These are phyloP conservation scores for Alloteropsis angusta DNA, from an alignment of 202 grass and related monocot species.

Conservation along the genomic window DNA sequence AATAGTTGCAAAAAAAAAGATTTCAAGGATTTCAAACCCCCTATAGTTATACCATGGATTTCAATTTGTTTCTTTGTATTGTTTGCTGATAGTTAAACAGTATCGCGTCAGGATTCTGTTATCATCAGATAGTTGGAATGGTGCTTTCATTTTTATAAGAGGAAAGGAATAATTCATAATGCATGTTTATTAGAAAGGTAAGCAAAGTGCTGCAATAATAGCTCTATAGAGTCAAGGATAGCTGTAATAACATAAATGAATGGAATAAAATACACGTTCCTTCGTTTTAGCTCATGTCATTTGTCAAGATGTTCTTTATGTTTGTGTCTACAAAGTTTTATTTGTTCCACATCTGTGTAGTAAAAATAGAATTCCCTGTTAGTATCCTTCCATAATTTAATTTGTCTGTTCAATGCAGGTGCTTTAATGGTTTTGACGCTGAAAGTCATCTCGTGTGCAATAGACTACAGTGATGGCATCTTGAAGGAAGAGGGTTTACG, in stretches of 20 bases:
- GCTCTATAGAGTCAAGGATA: slow-evolving; percentile 6
- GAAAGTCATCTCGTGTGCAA: slow-evolving; percentile 92
- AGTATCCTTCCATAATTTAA: slow-evolving; percentile 14
- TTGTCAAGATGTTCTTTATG: background rate
- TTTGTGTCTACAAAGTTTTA: slow-evolving; percentile 3
- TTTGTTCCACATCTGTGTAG: background rate
- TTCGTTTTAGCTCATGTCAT: background rate
- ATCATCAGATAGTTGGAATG: background rate
- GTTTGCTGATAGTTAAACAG: background rate
- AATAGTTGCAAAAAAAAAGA: background rate
- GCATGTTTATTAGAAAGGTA: background rate
- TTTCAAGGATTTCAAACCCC: background rate
- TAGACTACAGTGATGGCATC: slow-evolving; percentile 86
- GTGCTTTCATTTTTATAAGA: background rate
- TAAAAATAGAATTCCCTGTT: slow-evolving; percentile 1
- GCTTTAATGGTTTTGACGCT: slow-evolving; percentile 96
- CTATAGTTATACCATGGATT: background rate
- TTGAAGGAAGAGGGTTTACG: slow-evolving; percentile 69
- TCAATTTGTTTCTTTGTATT: background rate
- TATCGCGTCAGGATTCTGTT: background rate
- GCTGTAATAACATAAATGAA: slow-evolving; percentile 11
- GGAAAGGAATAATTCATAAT: background rate
- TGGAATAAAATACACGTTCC: background rate
- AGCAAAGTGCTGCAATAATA: background rate
- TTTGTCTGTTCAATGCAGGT: slow-evolving; percentile 42